Base-by-base conservation (phyloP, 306 rosid genomes). In the Trifolium fragiferum region DNA sequence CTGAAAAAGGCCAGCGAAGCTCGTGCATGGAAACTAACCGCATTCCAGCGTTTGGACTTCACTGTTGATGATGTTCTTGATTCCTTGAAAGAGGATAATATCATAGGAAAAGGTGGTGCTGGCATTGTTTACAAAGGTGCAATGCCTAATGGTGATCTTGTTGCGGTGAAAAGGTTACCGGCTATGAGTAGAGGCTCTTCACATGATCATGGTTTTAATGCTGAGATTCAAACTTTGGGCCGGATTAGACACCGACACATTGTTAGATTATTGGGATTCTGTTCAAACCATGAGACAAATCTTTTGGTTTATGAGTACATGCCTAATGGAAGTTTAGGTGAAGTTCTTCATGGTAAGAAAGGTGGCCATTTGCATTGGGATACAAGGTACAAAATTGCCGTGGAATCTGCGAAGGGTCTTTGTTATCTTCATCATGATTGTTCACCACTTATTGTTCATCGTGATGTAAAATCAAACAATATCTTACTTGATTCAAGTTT, bases 121-220 rank as follows among this genome's bases (percentile, higher is more conserved):
- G 98, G 98, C 3, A 78, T 86, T 11, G 98, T 92, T 23, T 92
- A 87, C 82, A 90, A 93, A 7, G 94, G 98, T 18, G 70, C 89
- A 0, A 89, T 92, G 94, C 87, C 94, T 0, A 89, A 87, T 49
- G 91, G 90, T 1, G 80, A 76, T 15, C 81, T 83, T 23, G 96
- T 90, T 49, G 96, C 98, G 6, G 44, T 84, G 65, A 68, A 87
- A 73, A 76, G 96, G 86, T 46, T 90, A 70, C 87, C 97, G 0
- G 94, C 87, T n/a, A 93, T 91, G 96, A 89, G 93, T 76, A 74
- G 98, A 16, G 96, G 97, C 2, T 91, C 97, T 8, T 89, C 98
- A 21, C 94, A 93, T 70, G 97, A 93, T 65, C 97, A 93, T 75
- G 98, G 98, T 0, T 93, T 93, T 25, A 84, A 86, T 6, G 96